These are phyloP conservation scores for Penicillium daleae DNA, from an alignment of 495 filamentous ascomycete genomes.

Conservation along the genomic window DNA sequence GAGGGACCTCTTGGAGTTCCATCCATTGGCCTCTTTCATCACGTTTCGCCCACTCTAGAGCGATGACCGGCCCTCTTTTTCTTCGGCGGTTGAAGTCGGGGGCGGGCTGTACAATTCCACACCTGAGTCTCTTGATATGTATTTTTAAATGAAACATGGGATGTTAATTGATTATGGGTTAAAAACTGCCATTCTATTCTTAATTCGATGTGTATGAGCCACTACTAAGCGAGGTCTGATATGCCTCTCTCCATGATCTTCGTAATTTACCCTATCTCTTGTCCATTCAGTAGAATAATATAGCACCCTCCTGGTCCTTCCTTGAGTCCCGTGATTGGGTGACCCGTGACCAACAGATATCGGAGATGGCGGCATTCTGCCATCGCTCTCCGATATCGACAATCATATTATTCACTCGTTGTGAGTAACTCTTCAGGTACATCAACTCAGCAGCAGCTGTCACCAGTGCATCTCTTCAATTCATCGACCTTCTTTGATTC, in stretches of 20 bases:
- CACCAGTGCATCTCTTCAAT: neutral
- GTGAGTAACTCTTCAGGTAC: neutral
- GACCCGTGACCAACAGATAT: neutral
- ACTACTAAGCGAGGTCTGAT: neutral
- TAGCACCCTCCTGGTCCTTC: neutral
- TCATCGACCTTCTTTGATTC: neutral
- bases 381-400: neutral
- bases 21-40: neutral
- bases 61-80: neutral
- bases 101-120: conserved; percentile 9
- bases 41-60: neutral
- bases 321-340: neutral
- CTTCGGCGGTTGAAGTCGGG: neutral
- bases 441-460: neutral
- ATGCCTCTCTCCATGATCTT: neutral
- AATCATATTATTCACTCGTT: neutral
- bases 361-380: neutral
- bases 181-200: neutral
- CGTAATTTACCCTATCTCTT: neutral
- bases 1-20: neutral
- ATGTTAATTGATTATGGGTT: conserved; percentile 7
- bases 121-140: conserved; percentile 8
- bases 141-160: conserved; percentile 23
- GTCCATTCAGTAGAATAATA: neutral
- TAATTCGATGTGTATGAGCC: neutral